Conservation (phyloP, 2,329 filamentous ascomycete genomes). For the Cordyceps farinosa region DNA sequence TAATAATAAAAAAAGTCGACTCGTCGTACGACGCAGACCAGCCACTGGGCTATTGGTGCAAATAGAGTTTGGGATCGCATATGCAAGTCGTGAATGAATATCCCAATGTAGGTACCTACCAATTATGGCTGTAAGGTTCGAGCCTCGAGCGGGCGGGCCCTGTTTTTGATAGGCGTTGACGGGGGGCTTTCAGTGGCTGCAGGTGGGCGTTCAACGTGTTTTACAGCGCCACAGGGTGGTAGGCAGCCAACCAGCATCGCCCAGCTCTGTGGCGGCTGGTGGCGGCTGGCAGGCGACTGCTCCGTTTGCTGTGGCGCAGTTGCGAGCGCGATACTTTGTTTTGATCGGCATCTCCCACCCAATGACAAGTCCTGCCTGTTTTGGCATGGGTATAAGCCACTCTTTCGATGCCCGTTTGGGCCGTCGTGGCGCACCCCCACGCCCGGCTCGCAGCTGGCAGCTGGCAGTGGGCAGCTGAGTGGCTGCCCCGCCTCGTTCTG, state of each 20-base stretch:
- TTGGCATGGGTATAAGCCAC: neutral
- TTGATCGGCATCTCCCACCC: neutral
- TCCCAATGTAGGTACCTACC: too few species aligned
- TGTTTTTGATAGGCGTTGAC: neutral
- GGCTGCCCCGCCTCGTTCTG: neutral
- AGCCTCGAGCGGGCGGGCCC: neutral
- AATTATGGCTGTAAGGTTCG: neutral
- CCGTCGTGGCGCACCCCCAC: neutral
- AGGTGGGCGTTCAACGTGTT: neutral
- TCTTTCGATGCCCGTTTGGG: neutral
- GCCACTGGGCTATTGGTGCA: neutral
- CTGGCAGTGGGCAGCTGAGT: neutral
- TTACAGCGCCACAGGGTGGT: too few species aligned
- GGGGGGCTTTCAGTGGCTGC: neutral
- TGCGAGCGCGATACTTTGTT: neutral
- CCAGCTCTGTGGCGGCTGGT: neutral
- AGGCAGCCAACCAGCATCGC: neutral
- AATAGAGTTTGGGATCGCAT: slow-evolving; percentile 5
- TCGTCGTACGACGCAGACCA: neutral
- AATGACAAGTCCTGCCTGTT: neutral
- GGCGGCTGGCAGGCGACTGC: neutral
- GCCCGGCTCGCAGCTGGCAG: neutral
- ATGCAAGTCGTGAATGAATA: neutral
- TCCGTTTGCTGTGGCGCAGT: neutral
- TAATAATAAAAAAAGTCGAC: neutral